phyloP scores from a whole-genome alignment of 768 basidiomycete genomes.

The Tulasnella sp. region DNA sequence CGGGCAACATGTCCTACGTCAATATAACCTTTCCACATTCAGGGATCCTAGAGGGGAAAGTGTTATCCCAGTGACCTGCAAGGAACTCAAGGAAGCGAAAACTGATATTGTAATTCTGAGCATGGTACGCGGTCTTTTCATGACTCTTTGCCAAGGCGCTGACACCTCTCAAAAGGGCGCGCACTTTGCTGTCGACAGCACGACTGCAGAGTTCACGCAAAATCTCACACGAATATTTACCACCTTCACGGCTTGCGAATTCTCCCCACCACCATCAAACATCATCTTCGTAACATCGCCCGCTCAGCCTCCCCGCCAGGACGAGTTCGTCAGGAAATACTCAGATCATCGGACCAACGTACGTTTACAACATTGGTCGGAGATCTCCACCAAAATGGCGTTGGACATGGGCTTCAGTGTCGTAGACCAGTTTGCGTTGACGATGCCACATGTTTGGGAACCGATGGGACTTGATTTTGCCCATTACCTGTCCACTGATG shows the following conservation, averaged over 20 bases:
- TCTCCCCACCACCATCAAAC: background rate
- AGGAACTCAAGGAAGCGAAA: background rate
- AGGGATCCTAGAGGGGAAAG: too few species aligned
- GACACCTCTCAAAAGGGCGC: too few species aligned
- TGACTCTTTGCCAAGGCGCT: background rate
- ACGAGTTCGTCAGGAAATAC: background rate
- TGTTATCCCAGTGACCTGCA: too few species aligned
- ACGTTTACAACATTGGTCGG: constrained; percentile 1
- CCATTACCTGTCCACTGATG: constrained; percentile 1
- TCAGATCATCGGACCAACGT: background rate
- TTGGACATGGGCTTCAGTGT: background rate
- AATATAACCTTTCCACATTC: too few species aligned
- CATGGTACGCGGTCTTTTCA: background rate
- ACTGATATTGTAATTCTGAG: background rate
- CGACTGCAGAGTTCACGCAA: background rate
- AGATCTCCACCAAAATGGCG: background rate
- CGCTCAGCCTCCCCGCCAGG: background rate
- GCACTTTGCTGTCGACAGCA: background rate
- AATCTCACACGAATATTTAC: background rate
- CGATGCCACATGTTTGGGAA: background rate
- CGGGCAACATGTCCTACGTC: too few species aligned
- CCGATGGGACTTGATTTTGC: background rate
- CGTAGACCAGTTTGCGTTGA: constrained; percentile 3
- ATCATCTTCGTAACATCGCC: background rate
- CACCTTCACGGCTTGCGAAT: background rate